Evolutionary conservation across 2,329 filamentous ascomycete species (phyloP).

Genomic region (Ambrosiella cleistominuta): DNA sequence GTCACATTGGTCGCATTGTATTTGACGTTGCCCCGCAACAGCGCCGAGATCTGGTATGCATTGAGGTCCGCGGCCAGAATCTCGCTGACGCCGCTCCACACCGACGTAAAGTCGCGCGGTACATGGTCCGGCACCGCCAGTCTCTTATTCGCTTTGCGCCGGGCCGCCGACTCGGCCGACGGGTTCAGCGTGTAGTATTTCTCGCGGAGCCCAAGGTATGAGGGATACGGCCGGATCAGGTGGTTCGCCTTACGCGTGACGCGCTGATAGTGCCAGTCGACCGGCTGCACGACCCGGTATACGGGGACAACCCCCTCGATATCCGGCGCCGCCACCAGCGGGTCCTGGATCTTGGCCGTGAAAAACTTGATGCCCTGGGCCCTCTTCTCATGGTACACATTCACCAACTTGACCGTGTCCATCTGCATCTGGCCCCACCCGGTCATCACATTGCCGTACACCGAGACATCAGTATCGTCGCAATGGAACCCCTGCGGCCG

Average conservation of each 20-base stretch:
- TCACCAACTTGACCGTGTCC: too few relatives aligned
- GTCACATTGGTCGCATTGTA: slow-evolving; percentile 6
- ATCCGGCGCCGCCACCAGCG: too few relatives aligned
- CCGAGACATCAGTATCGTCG: background rate
- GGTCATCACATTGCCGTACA: background rate
- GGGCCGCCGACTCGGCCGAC: background rate
- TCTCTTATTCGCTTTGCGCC: background rate
- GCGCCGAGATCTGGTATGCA: slow-evolving; percentile 15
- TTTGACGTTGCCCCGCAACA: slow-evolving; percentile 16
- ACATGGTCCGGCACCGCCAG: background rate
- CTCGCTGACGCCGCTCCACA: slow-evolving; percentile 16
- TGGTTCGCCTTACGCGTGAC: background rate
- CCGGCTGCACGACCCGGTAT: background rate
- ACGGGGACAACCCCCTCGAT: too few relatives aligned
- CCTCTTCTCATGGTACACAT: too few relatives aligned
- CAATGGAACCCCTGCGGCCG: background rate
- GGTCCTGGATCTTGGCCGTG: too few relatives aligned
- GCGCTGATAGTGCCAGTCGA: background rate
- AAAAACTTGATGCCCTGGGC: too few relatives aligned
- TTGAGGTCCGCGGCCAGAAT: slow-evolving; percentile 17
- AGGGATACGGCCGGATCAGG: slow-evolving; percentile 1
- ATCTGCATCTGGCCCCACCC: too few relatives aligned
- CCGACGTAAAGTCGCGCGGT: background rate
- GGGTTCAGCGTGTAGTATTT: slow-evolving; percentile 4
- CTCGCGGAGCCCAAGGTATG: background rate